Base-by-base conservation (phyloP, 2,329 filamentous ascomycete genomes). In the Zelopaecilomyces penicillatus region DNA sequence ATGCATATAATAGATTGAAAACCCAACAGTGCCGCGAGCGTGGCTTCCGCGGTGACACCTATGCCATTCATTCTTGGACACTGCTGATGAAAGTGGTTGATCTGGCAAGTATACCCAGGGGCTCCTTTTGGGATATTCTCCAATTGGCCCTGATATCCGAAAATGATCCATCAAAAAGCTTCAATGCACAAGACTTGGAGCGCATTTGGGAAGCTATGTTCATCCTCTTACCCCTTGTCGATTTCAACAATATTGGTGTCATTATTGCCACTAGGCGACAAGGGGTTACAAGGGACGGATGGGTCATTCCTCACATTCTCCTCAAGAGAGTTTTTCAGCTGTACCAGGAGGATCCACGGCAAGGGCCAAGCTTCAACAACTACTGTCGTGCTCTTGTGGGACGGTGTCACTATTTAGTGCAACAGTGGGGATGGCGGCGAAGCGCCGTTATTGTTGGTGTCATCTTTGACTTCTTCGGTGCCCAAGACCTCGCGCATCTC, bases 401-500 rank as follows among this genome's bases (percentile, higher is more conserved):
- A 12, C 74, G 82, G 30, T 85, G 81, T 49, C 74, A 83, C 54
- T 75, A 76, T 55, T 68, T 84, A 7, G 75, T 83, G 39, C 66
- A 74, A 46, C 74, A 80, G 58, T 85, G 82, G 82, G 78, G 78
- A 4, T 85, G 82, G 82, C 67, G 67, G 33, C 76, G 68, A 48
- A 77, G 74, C 52, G 75, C 73, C 39, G 65, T 69, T 8, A 69
- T 83, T 10, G 65, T 83, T 30, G 78, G 80, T 2, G 67, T 73
- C 2, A 73, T 85, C 3, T 85, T 84, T 50, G 80, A 85, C 59
- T 84, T 83, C 55, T 85, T 84, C 52, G 80, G 78, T 7, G 73
- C 74, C 2, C 76, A 80, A 50, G 71, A 76, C 38, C 68, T 85
- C 8, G 71, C 73, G 3, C 76, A 85, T 57, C 57, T 85, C 36